phyloP scores from a whole-genome alignment of 495 filamentous ascomycete species.

The Staphylotrichum tortipilum region DNA sequence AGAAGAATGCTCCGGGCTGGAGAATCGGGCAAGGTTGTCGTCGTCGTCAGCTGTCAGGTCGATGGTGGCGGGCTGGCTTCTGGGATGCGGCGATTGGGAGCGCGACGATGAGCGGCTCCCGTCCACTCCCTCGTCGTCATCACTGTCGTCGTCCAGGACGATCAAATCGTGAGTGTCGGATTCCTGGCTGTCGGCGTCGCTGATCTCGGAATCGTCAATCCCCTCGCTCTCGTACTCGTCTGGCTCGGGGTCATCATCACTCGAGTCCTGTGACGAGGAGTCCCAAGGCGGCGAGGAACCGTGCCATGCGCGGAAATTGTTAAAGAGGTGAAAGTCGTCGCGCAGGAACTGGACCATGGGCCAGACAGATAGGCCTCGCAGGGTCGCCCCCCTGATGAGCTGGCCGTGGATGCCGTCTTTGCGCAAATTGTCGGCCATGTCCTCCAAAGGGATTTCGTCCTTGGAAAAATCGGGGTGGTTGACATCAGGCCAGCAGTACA shows the following conservation, averaged over 20 bases:
- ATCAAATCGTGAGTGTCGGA: slow-evolving; percentile 12
- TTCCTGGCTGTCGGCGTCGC: background rate
- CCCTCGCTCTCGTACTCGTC: slow-evolving; percentile 27
- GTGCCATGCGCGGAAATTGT: slow-evolving; percentile 3
- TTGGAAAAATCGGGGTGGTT: slow-evolving; percentile 7
- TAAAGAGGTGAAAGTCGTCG: slow-evolving; percentile 1
- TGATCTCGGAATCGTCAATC: slow-evolving; percentile 22
- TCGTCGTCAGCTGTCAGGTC: slow-evolving; percentile 2
- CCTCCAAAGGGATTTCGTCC: background rate
- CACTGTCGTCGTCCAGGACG: slow-evolving; percentile 8
- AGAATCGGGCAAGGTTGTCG: slow-evolving; percentile 11
- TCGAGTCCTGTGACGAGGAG: background rate
- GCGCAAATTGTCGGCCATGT: background rate
- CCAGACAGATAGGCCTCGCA: slow-evolving; percentile 12
- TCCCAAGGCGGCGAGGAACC: background rate
- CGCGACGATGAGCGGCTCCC: background rate
- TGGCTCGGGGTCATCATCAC: slow-evolving; percentile 1
- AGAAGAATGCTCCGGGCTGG: slow-evolving; percentile 19
- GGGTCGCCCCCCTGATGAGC: background rate
- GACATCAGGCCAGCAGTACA: slow-evolving; percentile 33
- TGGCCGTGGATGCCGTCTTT: background rate
- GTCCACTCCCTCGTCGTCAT: background rate
- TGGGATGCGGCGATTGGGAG: background rate
- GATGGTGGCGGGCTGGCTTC: background rate
- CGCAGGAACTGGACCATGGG: slow-evolving; percentile 21